These are phyloP conservation scores for Amniculicola lignicola DNA, from an alignment of 495 filamentous ascomycete genomes.

Conservation along the genomic window DNA sequence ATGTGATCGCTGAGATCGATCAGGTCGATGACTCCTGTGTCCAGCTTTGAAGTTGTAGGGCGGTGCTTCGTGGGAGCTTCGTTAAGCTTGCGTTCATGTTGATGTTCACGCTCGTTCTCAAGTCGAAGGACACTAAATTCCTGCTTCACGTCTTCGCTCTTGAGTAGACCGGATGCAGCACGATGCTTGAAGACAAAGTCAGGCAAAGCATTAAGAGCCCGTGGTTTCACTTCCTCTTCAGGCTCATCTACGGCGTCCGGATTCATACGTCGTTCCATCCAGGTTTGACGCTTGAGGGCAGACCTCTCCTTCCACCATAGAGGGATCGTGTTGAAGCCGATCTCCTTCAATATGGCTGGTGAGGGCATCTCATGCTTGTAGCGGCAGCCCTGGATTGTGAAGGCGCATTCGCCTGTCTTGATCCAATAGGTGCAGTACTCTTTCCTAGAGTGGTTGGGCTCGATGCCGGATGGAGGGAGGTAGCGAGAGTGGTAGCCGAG, in stretches of 20 bases:
- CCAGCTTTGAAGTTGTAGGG: too few species aligned
- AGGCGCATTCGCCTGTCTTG: slow-evolving; percentile 77
- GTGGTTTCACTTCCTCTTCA: too few species aligned
- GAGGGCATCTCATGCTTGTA: slow-evolving; percentile 85
- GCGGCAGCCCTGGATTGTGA: slow-evolving; percentile 76
- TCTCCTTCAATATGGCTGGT: slow-evolving; percentile 56
- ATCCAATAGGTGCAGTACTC: slow-evolving; percentile 86
- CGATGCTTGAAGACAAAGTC: too few species aligned
- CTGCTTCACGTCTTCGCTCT: too few species aligned
- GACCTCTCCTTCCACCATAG: slow-evolving; percentile 55
- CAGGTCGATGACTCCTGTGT: too few species aligned
- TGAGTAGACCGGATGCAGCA: too few species aligned
- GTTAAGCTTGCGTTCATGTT: too few species aligned
- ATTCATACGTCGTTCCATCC: slow-evolving; percentile 2
- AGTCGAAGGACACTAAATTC: too few species aligned
- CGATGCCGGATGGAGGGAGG: slow-evolving; percentile 37
- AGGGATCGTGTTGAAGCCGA: slow-evolving; percentile 60
- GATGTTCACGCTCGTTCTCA: too few species aligned
- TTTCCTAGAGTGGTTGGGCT: slow-evolving; percentile 52
- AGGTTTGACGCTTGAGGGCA: slow-evolving; percentile 28
- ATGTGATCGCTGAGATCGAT: too few species aligned
- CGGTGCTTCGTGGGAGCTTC: too few species aligned
- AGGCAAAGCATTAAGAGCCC: too few species aligned
- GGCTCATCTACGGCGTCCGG: not conserved
- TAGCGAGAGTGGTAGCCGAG: not conserved